These are phyloP conservation scores for Ophiostoma ips DNA, from an alignment of 2,329 filamentous ascomycete species.

Conservation along the genomic window DNA sequence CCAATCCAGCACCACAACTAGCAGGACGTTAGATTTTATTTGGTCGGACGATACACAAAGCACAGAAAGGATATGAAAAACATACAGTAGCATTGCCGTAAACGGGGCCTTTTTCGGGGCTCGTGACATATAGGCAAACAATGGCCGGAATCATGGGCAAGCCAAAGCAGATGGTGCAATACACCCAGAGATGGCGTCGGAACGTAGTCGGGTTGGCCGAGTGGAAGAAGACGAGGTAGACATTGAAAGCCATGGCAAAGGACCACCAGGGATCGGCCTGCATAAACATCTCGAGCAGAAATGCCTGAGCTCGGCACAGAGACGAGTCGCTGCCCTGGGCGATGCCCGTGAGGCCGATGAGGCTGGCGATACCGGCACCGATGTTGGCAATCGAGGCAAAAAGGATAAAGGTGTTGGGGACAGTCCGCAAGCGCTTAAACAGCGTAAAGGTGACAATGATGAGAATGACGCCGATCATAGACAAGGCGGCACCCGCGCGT, in stretches of 20 bases:
- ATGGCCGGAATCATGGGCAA: conserved; percentile 55
- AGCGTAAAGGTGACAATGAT: conserved; percentile 39
- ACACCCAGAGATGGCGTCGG: conserved; percentile 56
- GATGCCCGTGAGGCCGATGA: conserved; percentile 57
- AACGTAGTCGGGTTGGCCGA: conserved; percentile 52
- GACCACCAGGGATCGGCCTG: conserved; percentile 66
- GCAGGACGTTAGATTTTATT: not conserved
- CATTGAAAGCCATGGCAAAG: conserved; percentile 70
- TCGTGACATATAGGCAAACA: conserved; percentile 44
- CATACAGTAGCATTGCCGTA: conserved; percentile 45
- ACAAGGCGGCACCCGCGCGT: conserved; percentile 39
- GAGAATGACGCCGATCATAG: conserved; percentile 34
- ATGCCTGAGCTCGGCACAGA: conserved; percentile 48
- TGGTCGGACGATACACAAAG: too few species aligned
- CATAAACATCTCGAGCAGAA: conserved; percentile 60
- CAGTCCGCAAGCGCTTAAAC: conserved; percentile 39
- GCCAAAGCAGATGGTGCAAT: conserved; percentile 58
- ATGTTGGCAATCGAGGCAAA: conserved; percentile 47
- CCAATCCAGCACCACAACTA: conserved; percentile 52
- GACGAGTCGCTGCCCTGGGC: conserved; percentile 34
- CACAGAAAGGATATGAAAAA: not conserved
- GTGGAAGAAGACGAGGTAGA: conserved; percentile 55
- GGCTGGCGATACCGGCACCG: conserved; percentile 48
- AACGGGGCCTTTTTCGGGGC: conserved; percentile 23
- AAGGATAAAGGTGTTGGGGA: conserved; percentile 48